phyloP scores from a whole-genome alignment of 345 rosid species.

The Hirschfeldia incana region DNA sequence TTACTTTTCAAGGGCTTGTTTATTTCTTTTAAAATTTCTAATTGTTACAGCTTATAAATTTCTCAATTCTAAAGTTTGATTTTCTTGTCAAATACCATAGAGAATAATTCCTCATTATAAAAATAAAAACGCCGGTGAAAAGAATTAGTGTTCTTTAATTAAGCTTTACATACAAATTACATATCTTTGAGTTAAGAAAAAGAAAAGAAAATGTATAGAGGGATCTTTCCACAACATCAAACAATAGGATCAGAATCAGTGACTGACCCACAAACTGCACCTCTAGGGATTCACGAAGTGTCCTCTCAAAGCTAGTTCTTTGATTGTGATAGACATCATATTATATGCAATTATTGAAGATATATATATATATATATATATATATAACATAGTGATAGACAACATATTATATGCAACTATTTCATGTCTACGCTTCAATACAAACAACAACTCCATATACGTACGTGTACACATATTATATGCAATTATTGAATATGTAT shows the following conservation, averaged over 20 bases:
- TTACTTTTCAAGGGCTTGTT: slow-evolving; percentile 11
- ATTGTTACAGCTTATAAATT: not conserved
- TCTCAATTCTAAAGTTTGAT: not conserved
- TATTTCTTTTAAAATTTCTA: not conserved
- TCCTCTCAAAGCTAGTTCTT: slow-evolving; percentile 34
- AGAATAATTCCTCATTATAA: not conserved
- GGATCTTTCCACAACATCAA: not conserved
- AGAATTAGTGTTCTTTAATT: not conserved
- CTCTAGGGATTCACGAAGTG: slow-evolving; percentile 36
- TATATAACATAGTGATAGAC: no score
- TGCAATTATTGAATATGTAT: not conserved
- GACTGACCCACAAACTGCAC: not conserved
- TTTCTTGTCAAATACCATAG: not conserved
- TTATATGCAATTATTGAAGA: no score
- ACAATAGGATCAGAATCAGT: not conserved
- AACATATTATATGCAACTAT: not conserved
- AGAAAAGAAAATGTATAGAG: not conserved
- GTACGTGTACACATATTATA: not conserved
- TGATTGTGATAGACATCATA: slow-evolving; percentile 35
- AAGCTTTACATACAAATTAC: not conserved
- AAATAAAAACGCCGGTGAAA: not conserved
- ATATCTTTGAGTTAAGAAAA: not conserved
- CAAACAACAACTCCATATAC: slow-evolving; percentile 7
- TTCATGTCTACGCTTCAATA: slow-evolving; percentile 2
- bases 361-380: no score